Evolutionary conservation across 495 filamentous ascomycete species (phyloP), one percentile per base, ranked within the genome.

Genomic region (Cudoniella acicularis): DNA sequence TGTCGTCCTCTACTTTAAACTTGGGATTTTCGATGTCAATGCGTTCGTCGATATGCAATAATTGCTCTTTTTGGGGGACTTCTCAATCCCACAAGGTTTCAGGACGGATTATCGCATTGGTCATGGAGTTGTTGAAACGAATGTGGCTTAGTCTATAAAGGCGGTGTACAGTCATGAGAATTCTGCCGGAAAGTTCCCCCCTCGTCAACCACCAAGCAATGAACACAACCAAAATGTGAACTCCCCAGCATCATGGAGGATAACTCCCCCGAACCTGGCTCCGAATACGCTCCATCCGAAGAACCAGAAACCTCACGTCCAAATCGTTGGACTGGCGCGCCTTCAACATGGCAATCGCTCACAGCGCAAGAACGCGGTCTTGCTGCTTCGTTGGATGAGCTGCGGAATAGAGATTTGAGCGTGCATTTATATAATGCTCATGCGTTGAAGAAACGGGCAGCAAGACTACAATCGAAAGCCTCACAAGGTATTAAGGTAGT

Each of bases 371-470:
- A 92, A 45, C 74, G 85, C 6, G 69, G 74, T 17, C 72, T 85
- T 1, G 77, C 77, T n/a, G 66, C 78, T 1, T 79, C 82, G 21
- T 70, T 93, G 9, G 75, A 86, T 36, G 73, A 81, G 10, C 65
- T 79, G 25, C 70, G 77, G 16, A 78, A 82, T 23, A 72, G 77
- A 57, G 84, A 96, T 60, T 73, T 95, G n/a, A 74, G 79, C 0
- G 71, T 85, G 25, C 91, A 95, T 76, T 70, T 96, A 21, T 94
- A 88, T 69, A 91, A 92, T 70, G 79, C 86, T 0, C 83, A 83
- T 71, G 76, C 73, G 25, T 69, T 91, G 46, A 87, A 84, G 64
- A 71, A 70, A 13, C 69, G 79, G 48, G 64, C 56, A 50, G 57
- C 63, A 11, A 63, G 53, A 2, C 36, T 41, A 9, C 16, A 9